Evolutionary conservation across 2,329 filamentous ascomycete species (phyloP), one percentile per base, ranked within the genome.

Genomic region (Fusarium multiceps): DNA sequence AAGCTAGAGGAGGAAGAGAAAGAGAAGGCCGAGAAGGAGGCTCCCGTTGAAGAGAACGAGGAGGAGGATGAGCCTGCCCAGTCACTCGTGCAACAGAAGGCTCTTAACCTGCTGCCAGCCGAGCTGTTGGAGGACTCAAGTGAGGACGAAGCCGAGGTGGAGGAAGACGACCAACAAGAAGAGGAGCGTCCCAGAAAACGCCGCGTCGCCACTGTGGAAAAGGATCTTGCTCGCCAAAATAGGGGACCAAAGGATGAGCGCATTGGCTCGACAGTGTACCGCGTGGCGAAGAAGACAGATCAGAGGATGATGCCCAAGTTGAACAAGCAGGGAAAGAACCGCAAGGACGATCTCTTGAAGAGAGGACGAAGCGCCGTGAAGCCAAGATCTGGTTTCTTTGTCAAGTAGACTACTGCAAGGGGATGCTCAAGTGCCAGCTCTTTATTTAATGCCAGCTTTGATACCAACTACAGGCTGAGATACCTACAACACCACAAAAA

Each of bases 261-360:
- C 51, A 77, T 87, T n/a, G 87, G 86, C 4, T 79, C 82, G 14
- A 89, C 87, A 4, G 82, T 86, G 54, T 89, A 86, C 72, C 80
- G 87, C 21, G 83, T 88, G 65, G 78, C 79, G 8, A 80, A 79
- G 56, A 79, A 80, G 71, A 77, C 75, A n/a, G 84, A 87, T 58
- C 71, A 76, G 69, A 80, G 80, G 58, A 78, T 88, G 68, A 83
- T 86, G 55, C 87, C 87, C 25, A 84, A 81, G 78, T 63, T 74
- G 63, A 79, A 79, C 70, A 85, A 83, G 77, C 71, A 82, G 34
- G 75, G 84, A 10, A 77, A 78, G 59, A 79, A 76, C 58, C 69
- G 79, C 20, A 87, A 82, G 78, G 79, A 84, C 58, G 69, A 77
- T 25, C 76, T 89, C 30, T 68, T 88, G 62, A 78, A 74, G 71